phyloP scores from a whole-genome alignment of 352 stramenopile species.

The Phytophthora gonapodyides region DNA sequence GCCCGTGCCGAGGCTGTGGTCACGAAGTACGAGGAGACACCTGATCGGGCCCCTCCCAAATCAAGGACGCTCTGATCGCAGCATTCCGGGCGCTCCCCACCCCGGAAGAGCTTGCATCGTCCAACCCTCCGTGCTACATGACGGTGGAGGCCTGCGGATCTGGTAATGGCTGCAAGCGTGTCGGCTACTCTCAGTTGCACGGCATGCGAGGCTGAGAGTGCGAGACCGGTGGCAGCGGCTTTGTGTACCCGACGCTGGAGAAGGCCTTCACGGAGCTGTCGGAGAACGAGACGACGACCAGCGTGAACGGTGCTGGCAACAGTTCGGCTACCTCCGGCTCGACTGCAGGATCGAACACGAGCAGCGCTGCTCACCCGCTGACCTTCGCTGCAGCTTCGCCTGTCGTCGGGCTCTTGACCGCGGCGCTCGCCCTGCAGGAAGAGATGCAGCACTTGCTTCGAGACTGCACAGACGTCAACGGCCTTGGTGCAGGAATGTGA shows the following conservation, averaged over 20 bases:
- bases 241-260: conserved; percentile 60
- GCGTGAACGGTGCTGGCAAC: conserved; percentile 6
- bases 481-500: no score
- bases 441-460: no score
- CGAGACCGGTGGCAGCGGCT: conserved; percentile 48
- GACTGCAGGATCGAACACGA: conserved; percentile 5
- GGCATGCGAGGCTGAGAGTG: conserved; percentile 42
- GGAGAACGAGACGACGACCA: conserved; percentile 47
- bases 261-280: conserved; percentile 58
- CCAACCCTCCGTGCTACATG: conserved; percentile 78
- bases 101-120: conserved; percentile 41
- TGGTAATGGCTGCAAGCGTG: conserved; percentile 65
- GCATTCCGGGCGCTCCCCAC: conserved; percentile 58
- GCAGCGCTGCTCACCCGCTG: conserved; percentile 12
- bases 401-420: conserved; percentile 28
- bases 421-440: conserved; percentile 27
- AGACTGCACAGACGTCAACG: no score
- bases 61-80: conserved; percentile 36
- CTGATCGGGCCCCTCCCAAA: conserved; percentile 51
- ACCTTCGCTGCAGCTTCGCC: conserved; percentile 23
- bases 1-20: conserved; percentile 55
- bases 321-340: conserved; percentile 12
- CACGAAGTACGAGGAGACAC: conserved; percentile 50
- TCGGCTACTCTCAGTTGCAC: conserved; percentile 73
- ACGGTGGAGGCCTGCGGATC: conserved; percentile 54